Evolutionary conservation across 352 stramenopile genomes (phyloP).

Genomic region (Elongisporangium anandrum): DNA sequence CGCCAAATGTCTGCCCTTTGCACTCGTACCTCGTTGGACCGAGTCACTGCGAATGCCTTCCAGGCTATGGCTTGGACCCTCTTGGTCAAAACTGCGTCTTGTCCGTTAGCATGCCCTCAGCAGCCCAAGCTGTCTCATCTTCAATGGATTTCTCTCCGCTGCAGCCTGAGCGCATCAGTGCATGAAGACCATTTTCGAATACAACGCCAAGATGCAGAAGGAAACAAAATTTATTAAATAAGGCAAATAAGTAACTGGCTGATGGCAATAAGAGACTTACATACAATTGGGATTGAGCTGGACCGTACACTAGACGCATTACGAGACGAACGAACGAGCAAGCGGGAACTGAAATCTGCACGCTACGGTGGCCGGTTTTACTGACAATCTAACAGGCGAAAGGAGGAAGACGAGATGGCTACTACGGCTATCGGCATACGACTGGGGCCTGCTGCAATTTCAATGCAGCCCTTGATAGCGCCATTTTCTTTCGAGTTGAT

Average conservation of each 20-base stretch:
- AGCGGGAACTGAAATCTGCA: too few species aligned
- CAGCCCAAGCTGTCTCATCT: background rate
- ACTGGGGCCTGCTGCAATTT: too few species aligned
- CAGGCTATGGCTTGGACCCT: slow-evolving; percentile 28
- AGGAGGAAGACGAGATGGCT: too few species aligned
- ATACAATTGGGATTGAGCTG: too few species aligned
- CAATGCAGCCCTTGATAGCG: too few species aligned
- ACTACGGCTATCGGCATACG: too few species aligned
- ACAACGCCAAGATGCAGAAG: background rate
- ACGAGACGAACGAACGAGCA: too few species aligned
- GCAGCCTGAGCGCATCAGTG: slow-evolving; percentile 1
- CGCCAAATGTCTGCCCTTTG: slow-evolving; percentile 21
- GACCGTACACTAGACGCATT: too few species aligned
- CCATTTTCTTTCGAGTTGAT: too few species aligned
- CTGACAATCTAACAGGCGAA: background rate
- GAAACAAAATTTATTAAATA: background rate
- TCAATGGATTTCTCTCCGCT: background rate
- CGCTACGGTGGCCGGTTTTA: background rate
- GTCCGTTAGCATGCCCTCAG: slow-evolving; percentile 1
- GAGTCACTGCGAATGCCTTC: slow-evolving; percentile 40
- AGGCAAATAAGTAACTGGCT: background rate
- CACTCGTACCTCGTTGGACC: slow-evolving; percentile 22
- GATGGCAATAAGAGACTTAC: too few species aligned
- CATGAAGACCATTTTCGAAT: background rate
- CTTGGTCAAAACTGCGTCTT: slow-evolving; percentile 27